phyloP scores from a whole-genome alignment of 2,329 filamentous ascomycete species.

The Cladobotryum mycophilum region DNA sequence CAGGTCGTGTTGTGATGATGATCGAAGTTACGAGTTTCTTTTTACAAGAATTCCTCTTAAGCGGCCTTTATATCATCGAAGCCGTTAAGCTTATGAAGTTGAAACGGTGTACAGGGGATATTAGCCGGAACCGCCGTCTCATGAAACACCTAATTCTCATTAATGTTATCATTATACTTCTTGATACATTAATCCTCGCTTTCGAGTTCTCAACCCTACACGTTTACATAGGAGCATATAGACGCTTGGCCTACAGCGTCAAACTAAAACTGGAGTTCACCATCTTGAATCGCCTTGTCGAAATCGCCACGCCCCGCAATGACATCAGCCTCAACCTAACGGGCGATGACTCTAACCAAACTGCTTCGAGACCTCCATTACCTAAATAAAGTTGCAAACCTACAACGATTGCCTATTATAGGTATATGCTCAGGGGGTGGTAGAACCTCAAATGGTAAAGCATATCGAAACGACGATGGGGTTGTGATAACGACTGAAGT shows the following conservation, averaged over 20 bases:
- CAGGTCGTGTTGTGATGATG: slow-evolving; percentile 45
- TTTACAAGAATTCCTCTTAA: slow-evolving; percentile 49
- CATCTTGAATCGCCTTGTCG: slow-evolving; percentile 24
- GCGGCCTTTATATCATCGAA: slow-evolving; percentile 47
- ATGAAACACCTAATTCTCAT: slow-evolving; percentile 34
- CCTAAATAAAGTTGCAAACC: neutral
- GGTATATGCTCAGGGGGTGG: neutral
- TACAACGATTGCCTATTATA: neutral
- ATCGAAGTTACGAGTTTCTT: slow-evolving; percentile 52
- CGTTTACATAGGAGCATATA: slow-evolving; percentile 23
- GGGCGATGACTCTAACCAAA: neutral
- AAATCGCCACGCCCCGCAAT: slow-evolving; percentile 13
- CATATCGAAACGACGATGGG: neutral
- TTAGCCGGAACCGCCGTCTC: slow-evolving; percentile 17
- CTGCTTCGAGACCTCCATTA: neutral
- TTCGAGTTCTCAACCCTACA: slow-evolving; percentile 23
- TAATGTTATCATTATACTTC: slow-evolving; percentile 33
- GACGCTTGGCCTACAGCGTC: slow-evolving; percentile 24
- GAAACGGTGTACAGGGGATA: slow-evolving; percentile 27
- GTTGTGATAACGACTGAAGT: neutral
- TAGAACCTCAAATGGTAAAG: neutral
- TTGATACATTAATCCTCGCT: slow-evolving; percentile 30
- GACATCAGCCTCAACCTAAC: neutral
- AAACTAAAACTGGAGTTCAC: slow-evolving; percentile 28
- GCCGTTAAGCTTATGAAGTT: slow-evolving; percentile 43